These are phyloP conservation scores for Aspergillus mulundensis DNA, from an alignment of 495 filamentous ascomycete genomes.

Conservation along the genomic window DNA sequence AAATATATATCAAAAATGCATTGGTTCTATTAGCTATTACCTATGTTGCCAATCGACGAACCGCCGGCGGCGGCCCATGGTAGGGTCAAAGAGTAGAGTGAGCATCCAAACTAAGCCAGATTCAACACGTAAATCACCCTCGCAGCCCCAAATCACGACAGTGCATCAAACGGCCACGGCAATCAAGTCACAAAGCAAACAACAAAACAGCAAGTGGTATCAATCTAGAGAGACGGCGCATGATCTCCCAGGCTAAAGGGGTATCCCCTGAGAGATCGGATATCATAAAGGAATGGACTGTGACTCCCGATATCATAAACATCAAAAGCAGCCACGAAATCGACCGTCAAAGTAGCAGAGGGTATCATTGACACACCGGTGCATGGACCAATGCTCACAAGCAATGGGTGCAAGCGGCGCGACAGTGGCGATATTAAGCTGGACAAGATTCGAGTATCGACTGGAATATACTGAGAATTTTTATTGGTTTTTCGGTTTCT, in stretches of 20 bases:
- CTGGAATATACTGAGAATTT: slow-evolving; percentile 6
- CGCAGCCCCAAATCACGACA: slow-evolving; percentile 38
- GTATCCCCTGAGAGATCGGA: slow-evolving; percentile 37
- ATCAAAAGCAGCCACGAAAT: slow-evolving; percentile 19
- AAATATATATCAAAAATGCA: slow-evolving; percentile 12
- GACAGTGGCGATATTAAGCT: slow-evolving; percentile 33
- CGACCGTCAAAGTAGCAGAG: slow-evolving; percentile 25
- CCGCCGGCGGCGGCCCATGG: slow-evolving; percentile 9
- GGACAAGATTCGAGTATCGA: slow-evolving; percentile 14
- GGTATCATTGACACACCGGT: slow-evolving; percentile 25
- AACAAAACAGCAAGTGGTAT: slow-evolving; percentile 44
- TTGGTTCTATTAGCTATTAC: slow-evolving; percentile 26
- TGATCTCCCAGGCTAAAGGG: slow-evolving; percentile 31
- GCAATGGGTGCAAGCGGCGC: slow-evolving; percentile 20
- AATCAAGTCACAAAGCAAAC: slow-evolving; percentile 28
- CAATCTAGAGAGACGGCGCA: slow-evolving; percentile 48
- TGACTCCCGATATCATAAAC: slow-evolving; percentile 19
- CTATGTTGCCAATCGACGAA: slow-evolving; percentile 13
- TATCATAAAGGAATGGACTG: slow-evolving; percentile 40
- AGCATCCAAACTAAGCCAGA: slow-evolving; percentile 17
- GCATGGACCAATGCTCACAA: slow-evolving; percentile 4
- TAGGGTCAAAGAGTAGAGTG: slow-evolving; percentile 18
- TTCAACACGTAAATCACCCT: slow-evolving; percentile 25
- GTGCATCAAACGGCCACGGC: slow-evolving; percentile 21
- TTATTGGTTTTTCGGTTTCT: slow-evolving; percentile 9